Evolutionary conservation across 169 alveolate species (phyloP), one percentile per base, ranked within the genome.

Genomic region (Babesia ovata): DNA sequence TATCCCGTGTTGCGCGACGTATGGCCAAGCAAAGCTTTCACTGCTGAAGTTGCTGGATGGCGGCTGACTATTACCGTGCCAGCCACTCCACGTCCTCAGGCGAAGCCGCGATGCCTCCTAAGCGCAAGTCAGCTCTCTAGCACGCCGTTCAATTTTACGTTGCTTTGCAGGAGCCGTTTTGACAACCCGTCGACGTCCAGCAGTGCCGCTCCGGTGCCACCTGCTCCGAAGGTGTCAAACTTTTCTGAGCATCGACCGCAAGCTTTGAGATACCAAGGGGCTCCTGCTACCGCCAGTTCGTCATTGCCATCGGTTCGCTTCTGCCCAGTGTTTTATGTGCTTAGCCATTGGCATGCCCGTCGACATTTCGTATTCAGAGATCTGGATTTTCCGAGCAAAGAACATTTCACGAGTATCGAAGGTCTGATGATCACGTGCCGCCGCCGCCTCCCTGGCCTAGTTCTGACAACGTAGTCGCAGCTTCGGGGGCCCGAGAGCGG

Each of bases 101-200:
- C 56, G 53, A 61, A 2, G 28, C 0, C 13, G 21, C 28, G n/a
- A 26, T 33, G 12, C 60, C 63, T 16, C 24, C 63, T 8, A 67
- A 67, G 76, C 76, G 76, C 45, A 67, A 67, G 76, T 67, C 65
- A 54, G 76, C 63, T 28, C 16, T 67, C 53, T 67, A 42, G 57
- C 66, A 10, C 45, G 16, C n/a, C 49, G 21, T 59, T 36, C n/a
- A 50, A 53, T 22, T 46, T 53, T 67, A 67, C 22, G 21, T 67
- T 46, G 52, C 29, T 50, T 67, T 67, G 58, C 56, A 67, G 76
- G 76, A 67, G 76, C 29, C 76, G 76, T 6, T 67, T 67, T 42
- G 76, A 67, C 56, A 54, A 36, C 56, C 76, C 76, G 14, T 11
- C 65, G 33, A 3, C 65, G 54, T 19, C 33, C 21, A 4, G 42